Evolutionary conservation across 257 asterid species (phyloP).

Genomic region (Petunia axillaris): DNA sequence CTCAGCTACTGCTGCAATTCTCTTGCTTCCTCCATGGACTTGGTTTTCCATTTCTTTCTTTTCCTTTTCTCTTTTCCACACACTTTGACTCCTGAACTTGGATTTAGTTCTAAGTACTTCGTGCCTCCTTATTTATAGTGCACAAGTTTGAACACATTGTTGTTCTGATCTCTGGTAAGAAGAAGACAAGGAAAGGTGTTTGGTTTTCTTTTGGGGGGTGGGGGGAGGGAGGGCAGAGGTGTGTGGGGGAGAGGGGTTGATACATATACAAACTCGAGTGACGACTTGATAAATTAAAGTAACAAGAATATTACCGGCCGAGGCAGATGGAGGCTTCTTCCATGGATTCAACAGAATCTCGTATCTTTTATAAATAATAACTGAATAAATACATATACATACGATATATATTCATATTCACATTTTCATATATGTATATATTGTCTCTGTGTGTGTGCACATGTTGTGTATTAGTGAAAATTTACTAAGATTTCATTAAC

Average conservation of each 20-base stretch:
- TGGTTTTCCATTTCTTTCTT: constrained; percentile 46
- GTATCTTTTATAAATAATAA: too few species aligned
- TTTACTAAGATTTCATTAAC: too few species aligned
- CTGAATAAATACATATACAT: too few species aligned
- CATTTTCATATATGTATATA: too few species aligned
- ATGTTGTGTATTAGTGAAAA: too few species aligned
- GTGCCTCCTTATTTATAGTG: constrained; percentile 13
- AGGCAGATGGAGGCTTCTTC: not conserved
- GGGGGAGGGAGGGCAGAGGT: not conserved
- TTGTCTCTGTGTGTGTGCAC: too few species aligned
- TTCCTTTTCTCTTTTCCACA: not conserved
- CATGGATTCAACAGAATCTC: too few species aligned
- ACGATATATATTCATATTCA: too few species aligned
- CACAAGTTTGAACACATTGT: not conserved
- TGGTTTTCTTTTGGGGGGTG: not conserved
- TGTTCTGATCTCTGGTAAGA: constrained; percentile 16
- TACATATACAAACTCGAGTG: too few species aligned
- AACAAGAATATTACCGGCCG: not conserved
- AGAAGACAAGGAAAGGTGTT: constrained; percentile 10
- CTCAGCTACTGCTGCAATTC: constrained; percentile 42
- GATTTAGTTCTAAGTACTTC: not conserved
- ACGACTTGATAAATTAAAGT: not conserved
- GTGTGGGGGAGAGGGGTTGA: too few species aligned
- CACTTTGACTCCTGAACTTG: not conserved
- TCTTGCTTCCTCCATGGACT: constrained; percentile 44